A percentile compares a stretch with the other conserved stretches of the same genome.
Conservation (phyloP, 148 eudicot species). For the Rhododendron ferrugineum region DNA sequence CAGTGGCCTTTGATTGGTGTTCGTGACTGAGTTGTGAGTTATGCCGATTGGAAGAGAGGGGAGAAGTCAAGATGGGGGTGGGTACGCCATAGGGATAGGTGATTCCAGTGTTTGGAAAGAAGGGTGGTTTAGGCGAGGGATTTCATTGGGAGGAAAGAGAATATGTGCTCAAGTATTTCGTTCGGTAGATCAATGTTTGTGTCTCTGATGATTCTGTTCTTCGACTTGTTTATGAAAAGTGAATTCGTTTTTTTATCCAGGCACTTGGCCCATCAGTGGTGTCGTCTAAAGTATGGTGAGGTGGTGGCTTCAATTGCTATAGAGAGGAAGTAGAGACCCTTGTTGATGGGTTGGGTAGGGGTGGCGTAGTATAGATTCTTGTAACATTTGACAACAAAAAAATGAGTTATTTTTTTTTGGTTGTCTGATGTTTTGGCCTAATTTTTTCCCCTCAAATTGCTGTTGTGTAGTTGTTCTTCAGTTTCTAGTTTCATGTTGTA, state of each 20-base stretch:
- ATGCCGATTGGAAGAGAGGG: neutral
- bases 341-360: neutral
- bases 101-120: neutral
- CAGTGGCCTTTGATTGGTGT: neutral
- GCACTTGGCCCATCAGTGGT: too few species aligned
- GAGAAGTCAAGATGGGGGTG: neutral
- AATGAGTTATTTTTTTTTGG: neutral
- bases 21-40: neutral
- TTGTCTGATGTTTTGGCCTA: neutral
- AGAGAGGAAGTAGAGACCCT: neutral
- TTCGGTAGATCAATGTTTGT: neutral
- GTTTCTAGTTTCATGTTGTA: neutral
- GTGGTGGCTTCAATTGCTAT: too few species aligned
- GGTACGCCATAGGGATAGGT: neutral
- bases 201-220: too few species aligned
- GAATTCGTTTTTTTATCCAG: too few species aligned
- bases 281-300: too few species aligned
- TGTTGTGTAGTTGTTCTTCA: neutral
- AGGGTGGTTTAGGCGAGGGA: neutral
- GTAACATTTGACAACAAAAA: neutral
- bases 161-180: neutral
- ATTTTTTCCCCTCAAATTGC: neutral
- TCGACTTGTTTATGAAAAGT: too few species aligned
- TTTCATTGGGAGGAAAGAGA: neutral
- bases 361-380: neutral